Conservation (phyloP, 495 filamentous ascomycete genomes). For the Rusavskia elegans region DNA sequence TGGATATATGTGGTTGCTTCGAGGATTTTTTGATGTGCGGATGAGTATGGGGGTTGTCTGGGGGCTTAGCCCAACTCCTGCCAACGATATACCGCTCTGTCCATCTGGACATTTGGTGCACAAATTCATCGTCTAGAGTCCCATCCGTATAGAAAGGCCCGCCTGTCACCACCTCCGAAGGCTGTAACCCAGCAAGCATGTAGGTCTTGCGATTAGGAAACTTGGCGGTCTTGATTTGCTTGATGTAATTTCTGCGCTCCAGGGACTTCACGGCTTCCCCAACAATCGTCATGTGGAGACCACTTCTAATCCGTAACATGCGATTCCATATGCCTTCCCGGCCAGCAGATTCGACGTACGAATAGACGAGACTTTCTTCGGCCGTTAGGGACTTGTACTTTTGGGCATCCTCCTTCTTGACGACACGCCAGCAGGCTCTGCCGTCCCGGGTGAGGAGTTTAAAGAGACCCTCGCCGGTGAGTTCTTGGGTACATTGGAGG, state of each 20-base stretch:
- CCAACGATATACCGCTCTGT: conserved; percentile 57
- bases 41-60: conserved; percentile 23
- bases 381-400: conserved; percentile 51
- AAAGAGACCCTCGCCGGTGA: conserved; percentile 53
- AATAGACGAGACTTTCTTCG: conserved; percentile 71
- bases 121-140: conserved; percentile 73
- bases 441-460: conserved; percentile 39
- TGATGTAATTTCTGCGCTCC: conserved; percentile 74
- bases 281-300: conserved; percentile 63
- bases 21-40: conserved; percentile 1
- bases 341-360: conserved; percentile 65
- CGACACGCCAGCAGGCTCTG: conserved; percentile 47
- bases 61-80: conserved; percentile 45
- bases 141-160: conserved; percentile 88
- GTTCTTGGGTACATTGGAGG: conserved; percentile 40
- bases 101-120: conserved; percentile 49
- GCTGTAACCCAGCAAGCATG: conserved; percentile 49
- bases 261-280: conserved; percentile 63
- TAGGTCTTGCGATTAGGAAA: conserved; percentile 46
- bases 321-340: conserved; percentile 79
- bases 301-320: conserved; percentile 54
- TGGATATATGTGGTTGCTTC: neutral
- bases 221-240: conserved; percentile 47
- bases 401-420: conserved; percentile 51
- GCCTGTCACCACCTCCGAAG: conserved; percentile 76